Conservation (phyloP, 306 rosid genomes). For the Clitoria ternatea region DNA sequence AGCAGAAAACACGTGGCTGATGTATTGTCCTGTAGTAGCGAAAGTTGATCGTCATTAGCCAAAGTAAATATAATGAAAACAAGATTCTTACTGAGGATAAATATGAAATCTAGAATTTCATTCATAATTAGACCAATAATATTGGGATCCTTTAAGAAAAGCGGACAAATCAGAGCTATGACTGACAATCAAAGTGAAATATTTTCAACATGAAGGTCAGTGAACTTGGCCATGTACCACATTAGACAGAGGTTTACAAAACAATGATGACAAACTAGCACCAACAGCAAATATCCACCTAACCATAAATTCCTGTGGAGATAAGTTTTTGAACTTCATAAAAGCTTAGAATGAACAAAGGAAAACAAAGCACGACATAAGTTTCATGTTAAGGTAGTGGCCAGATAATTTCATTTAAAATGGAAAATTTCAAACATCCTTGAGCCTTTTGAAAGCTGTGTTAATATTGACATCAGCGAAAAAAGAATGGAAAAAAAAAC, state of each 20-base stretch:
- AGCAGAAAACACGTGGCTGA: conserved; percentile 95
- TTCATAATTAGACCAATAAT: not conserved
- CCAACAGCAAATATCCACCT: not conserved
- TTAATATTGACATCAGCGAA: not conserved
- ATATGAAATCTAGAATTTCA: conserved; percentile 7
- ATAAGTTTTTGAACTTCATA: not conserved
- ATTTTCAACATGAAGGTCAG: not conserved
- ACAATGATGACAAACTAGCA: not conserved
- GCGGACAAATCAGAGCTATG: not conserved
- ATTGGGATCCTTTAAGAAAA: not conserved
- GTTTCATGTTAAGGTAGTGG: no score
- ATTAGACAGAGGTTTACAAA: not conserved
- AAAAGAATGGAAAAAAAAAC: not conserved
- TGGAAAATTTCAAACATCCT: not conserved
- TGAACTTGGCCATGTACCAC: not conserved
- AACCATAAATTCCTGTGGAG: not conserved
- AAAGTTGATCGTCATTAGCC: conserved; percentile 23
- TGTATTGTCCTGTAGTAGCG: conserved; percentile 71
- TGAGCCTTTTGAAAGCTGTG: no score
- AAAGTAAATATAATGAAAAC: not conserved
- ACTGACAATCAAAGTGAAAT: not conserved
- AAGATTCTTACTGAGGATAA: conserved; percentile 7
- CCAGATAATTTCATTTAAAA: no score
- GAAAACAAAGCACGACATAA: not conserved
- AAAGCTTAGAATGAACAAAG: not conserved